Base-by-base conservation (phyloP, 164 flowering plant genomes). In the Stephania yunnanensis region DNA sequence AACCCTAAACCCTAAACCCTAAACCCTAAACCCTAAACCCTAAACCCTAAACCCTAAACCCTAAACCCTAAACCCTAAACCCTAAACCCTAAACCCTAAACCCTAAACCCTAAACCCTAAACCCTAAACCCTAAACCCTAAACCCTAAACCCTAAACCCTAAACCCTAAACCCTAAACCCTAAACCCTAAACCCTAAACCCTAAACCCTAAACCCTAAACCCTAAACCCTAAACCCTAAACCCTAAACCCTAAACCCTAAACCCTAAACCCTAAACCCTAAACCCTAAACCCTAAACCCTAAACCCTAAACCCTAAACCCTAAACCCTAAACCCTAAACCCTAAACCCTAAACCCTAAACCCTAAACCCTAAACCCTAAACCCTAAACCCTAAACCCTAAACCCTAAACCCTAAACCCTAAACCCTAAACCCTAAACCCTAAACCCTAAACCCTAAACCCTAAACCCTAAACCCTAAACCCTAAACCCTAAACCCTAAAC, bases 111-210 rank as follows among this genome's bases (percentile, higher is more conserved):
- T 70, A 64, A 74, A 74, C 71, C 77, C 74, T 46, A 71, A 76
- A 70, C 74, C 78, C 73, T 65, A 76, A 69, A 70, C 78, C 50
- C 46, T 71, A 48, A 76, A 55, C 78, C 78, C 30, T 61, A 76
- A 76, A 25, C 25, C 78, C 78, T 74, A 61, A 76, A 76, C 74
- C 74, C 74, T 71, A 76, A 76, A 71, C 78, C 78, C 78, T 70
- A 69, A 75, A 75, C 78, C 78, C 78, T 76, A 76, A 71, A 76
- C 78, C 78, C 71, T 70, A 76, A 76, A 73, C 78, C 74, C 71
- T 69, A 69, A 69, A 69, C 71, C 71, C 71, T 69, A 69, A 69
- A 69, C 71, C 71, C 71, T 69, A 69, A 69, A 69, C 71, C 71
- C 71, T 69, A 69, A 69, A 25, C 71, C 71, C 42, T 22, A 48